Evolutionary conservation across 129 eudicot species (phyloP), one percentile per base, ranked within the genome.

Genomic region (Cynara cardunculus): DNA sequence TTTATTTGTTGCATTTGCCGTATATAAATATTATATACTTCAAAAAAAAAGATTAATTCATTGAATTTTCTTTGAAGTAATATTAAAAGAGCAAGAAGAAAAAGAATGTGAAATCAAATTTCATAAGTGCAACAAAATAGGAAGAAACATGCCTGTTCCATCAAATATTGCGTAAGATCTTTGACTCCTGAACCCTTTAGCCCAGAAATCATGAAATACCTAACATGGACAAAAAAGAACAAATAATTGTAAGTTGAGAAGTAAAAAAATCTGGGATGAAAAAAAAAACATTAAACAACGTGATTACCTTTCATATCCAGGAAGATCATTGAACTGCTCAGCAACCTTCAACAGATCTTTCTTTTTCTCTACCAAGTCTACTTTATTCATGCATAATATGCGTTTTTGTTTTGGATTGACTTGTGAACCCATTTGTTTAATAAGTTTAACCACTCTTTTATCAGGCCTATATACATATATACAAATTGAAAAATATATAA

Each of bases 101-200:
- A 73, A 24, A 12, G 26, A 30, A 39, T 0, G 19, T 37, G 21
- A 21, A 62, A 21, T 68, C 31, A 71, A 76, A 67, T n/a, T 18
- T 78, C 21, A 61, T 1, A 72, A 81, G 25, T 19, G 24, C 16
- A 34, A 39, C 25, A 56, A 34, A 30, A 2, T 22, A 61, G 25
- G 7, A 84, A 18, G 19, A 89, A 35, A 67, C 83, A 71, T 89
- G 78, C 99, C 93, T 95, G 99, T 75, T 92, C 93, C 89, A 70
- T 82, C 80, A 95, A 85, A 82, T 89, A 95, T 41, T 81, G 85
- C 28, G 86, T 49, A 46, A 95, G 91, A 87, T 95, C 99, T 83
- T 88, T 92, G 74, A 95, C 94, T 70, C 99, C 99, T 71, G 94
- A 89, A 77, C 99, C 99, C 86, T 89, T 90, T 25, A 95, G 87